Evolutionary conservation across 768 basidiomycete genomes (phyloP).

Genomic region (Coprinopsis sp.): DNA sequence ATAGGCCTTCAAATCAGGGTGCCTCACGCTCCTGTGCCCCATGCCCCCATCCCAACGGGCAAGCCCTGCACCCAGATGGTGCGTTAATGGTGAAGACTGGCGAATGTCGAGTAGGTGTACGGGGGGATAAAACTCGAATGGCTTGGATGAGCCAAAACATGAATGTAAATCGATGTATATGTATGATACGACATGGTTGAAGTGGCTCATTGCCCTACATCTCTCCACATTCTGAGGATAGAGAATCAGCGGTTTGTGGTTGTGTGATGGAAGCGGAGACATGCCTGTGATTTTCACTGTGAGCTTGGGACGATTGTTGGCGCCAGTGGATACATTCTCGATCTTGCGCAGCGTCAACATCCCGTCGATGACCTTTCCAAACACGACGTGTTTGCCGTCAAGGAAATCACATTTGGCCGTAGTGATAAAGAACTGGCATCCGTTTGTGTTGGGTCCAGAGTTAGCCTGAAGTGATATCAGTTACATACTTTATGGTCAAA

Average conservation of each 20-base stretch:
- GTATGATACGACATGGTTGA: neutral
- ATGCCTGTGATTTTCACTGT: conserved; percentile 82
- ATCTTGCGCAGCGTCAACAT: conserved; percentile 96
- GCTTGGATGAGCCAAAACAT: no score
- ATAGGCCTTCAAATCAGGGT: conserved; percentile 56
- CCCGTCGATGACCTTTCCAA: conserved; percentile 85
- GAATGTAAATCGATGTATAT: neutral
- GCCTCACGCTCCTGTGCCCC: conserved; percentile 67
- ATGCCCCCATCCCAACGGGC: conserved; percentile 56
- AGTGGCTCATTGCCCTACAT: conserved; percentile 34
- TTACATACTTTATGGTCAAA: conserved; percentile 1
- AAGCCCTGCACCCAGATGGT: conserved; percentile 44
- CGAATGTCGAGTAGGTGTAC: conserved; percentile 4
- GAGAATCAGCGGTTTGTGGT: conserved; percentile 1
- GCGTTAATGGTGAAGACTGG: conserved; percentile 27
- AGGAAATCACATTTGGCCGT: conserved; percentile 93
- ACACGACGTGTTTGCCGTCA: conserved; percentile 92
- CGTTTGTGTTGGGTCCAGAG: conserved; percentile 91
- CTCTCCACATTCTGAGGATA: conserved; percentile 48
- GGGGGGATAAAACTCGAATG: no score
- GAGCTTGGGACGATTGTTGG: conserved; percentile 86
- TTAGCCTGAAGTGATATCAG: conserved; percentile 60
- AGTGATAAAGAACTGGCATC: conserved; percentile 98
- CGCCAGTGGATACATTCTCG: conserved; percentile 90
- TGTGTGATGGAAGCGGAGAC: conserved; percentile 16